phyloP scores from a whole-genome alignment of 2,329 filamentous ascomycete genomes.

The Xenoacremonium recifei region DNA sequence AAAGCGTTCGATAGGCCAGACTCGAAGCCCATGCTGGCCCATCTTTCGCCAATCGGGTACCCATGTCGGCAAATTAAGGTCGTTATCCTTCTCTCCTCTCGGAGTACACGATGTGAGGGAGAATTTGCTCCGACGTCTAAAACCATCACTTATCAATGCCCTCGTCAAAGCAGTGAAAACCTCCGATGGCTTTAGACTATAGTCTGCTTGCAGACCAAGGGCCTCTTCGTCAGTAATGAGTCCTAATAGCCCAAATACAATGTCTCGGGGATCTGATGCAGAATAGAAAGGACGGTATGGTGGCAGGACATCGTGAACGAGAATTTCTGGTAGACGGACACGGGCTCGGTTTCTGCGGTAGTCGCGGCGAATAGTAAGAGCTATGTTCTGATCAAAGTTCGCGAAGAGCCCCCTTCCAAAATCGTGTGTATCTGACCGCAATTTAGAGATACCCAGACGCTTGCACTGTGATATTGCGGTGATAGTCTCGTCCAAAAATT shows the following conservation, averaged over 20 bases:
- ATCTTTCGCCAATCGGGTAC: conserved; percentile 14
- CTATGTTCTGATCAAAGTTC: conserved; percentile 1
- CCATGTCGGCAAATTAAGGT: conserved; percentile 10
- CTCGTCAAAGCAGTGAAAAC: conserved; percentile 11
- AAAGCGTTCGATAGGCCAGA: background rate
- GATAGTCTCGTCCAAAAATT: too few species aligned
- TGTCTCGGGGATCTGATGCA: conserved; percentile 20
- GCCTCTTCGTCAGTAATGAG: conserved; percentile 8
- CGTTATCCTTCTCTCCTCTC: background rate
- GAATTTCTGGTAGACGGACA: conserved; percentile 5
- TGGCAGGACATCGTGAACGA: conserved; percentile 1
- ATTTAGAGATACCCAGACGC: too few species aligned
- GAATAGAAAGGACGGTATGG: conserved; percentile 11
- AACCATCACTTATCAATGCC: conserved; percentile 2
- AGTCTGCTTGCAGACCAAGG: conserved; percentile 4
- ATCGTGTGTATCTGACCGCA: too few species aligned
- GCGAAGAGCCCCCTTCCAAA: too few species aligned
- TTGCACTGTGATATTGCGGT: too few species aligned
- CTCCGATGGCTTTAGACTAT: conserved; percentile 2
- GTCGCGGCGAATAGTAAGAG: conserved; percentile 3
- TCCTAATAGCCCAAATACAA: conserved; percentile 16
- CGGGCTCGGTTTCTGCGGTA: background rate
- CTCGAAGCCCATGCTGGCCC: background rate
- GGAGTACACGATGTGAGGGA: conserved; percentile 11
- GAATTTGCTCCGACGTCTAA: conserved; percentile 1